Percentiles rank a stretch among this genome's conserved stretches.
phyloP scores from a whole-genome alignment of 352 stramenopile species.

The Sclerospora graminicola region DNA sequence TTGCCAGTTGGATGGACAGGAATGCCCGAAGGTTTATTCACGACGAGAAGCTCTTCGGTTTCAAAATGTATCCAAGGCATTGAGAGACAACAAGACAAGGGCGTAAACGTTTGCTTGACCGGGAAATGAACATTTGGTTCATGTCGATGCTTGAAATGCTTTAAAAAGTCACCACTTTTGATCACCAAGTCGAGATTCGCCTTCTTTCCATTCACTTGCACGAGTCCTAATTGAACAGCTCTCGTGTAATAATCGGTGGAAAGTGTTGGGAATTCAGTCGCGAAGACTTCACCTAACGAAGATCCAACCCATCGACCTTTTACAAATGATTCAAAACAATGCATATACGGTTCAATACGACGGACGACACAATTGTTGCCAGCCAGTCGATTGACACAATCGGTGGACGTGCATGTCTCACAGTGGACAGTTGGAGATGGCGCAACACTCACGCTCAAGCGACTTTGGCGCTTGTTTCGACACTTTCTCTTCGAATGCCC shows the following conservation, averaged over 20 bases:
- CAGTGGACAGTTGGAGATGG: conserved; percentile 17
- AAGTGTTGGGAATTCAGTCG: conserved; percentile 37
- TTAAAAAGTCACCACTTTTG: conserved; percentile 78
- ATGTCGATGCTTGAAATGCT: conserved; percentile 89
- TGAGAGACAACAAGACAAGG: conserved; percentile 3
- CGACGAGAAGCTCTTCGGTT: conserved; percentile 41
- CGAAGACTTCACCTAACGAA: conserved; percentile 80
- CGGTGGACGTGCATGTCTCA: conserved; percentile 14
- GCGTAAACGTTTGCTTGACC: background rate
- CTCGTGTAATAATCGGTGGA: conserved; percentile 32
- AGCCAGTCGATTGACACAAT: conserved; percentile 19
- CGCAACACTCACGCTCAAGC: conserved; percentile 1
- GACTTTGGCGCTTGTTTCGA: conserved; percentile 26
- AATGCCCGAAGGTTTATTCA: conserved; percentile 81
- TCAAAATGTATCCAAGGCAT: conserved; percentile 33
- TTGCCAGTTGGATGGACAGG: conserved; percentile 88
- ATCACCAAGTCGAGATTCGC: conserved; percentile 51
- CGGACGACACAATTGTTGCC: conserved; percentile 27
- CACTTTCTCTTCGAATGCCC: conserved; percentile 23
- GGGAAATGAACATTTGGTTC: conserved; percentile 78
- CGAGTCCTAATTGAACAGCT: conserved; percentile 76
- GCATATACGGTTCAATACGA: conserved; percentile 81
- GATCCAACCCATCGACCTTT: conserved; percentile 87
- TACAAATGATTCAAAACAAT: conserved; percentile 84
- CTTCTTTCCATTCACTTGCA: conserved; percentile 74